Base-by-base conservation (phyloP, 257 asterid genomes). In the Euphrasia confusa region DNA sequence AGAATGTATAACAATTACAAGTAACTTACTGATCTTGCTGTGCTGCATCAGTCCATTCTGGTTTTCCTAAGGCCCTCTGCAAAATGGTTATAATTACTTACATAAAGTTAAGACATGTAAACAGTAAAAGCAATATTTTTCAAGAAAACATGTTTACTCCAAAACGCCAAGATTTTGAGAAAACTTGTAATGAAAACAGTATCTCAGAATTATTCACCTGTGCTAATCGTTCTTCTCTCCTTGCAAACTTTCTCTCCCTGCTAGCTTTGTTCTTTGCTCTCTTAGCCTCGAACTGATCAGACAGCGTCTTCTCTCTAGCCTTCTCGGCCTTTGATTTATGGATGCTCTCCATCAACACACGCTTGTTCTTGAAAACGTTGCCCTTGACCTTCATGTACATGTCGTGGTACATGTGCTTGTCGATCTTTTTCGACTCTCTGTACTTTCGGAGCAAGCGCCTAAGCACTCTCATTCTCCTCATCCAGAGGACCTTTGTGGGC, bases 381-480 rank as follows among this genome's bases (percentile, higher is more conserved):
- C 98, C 98, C 84, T 91, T 91, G 1, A 91, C 98, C 92, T 73
- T 85, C 98, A 91, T 91, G 84, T 88, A 91, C 98, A 91, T 91
- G 71, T 91, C 98, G 63, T 91, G 98, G 30, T 91, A 91, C 98
- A 91, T 88, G 79, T 91, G 98, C 72, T 74, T 84, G 85, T 91
- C 98, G 32, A 91, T 91, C 82, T 91, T 91, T 81, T 91, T 91
- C 0, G 96, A 56, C 80, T 91, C 98, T 21, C 98, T 54, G 67
- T 91, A 91, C 86, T 91, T 91, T 68, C 96, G 89, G 6, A 91
- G 94, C 82, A 91, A 71, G 9, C 98, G 88, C 54, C 98, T 82
- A 1, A 91, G 94, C 40, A 91, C 96, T 60, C 98, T 82, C 84
- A 91, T 77, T 67, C 98, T 91, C 79, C 96, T 70, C 98, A 91